phyloP scores from a whole-genome alignment of 2,329 filamentous ascomycete species.

The Septoria petroselini region DNA sequence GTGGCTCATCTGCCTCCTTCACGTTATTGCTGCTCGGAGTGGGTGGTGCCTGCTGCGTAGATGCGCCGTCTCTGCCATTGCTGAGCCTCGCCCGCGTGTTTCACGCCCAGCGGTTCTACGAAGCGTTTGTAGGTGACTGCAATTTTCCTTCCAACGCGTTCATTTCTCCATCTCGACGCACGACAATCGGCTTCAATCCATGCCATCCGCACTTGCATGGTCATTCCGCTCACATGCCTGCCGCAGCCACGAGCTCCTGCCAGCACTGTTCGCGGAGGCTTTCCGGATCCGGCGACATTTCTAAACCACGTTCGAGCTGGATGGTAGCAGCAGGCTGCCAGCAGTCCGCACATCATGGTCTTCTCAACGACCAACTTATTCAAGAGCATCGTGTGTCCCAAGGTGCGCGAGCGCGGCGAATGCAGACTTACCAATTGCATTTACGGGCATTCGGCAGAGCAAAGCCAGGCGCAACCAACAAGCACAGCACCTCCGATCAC shows the following conservation, averaged over 20 bases:
- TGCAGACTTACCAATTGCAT: conserved; percentile 58
- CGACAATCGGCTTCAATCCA: background rate
- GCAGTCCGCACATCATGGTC: conserved; percentile 41
- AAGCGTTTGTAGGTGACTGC: too few relatives aligned
- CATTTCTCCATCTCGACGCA: background rate
- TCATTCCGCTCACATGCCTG: background rate
- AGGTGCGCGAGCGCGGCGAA: conserved; percentile 37
- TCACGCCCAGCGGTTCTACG: too few relatives aligned
- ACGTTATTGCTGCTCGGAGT: too few relatives aligned
- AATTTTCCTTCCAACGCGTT: too few relatives aligned
- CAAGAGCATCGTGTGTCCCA: conserved; percentile 52
- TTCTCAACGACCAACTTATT: conserved; percentile 57
- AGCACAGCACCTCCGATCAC: background rate
- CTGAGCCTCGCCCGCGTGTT: too few relatives aligned
- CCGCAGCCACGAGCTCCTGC: background rate
- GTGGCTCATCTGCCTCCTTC: too few relatives aligned
- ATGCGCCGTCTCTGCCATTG: too few relatives aligned
- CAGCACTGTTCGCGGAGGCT: background rate
- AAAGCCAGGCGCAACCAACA: background rate
- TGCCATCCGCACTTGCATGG: background rate
- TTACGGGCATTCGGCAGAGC: conserved; percentile 49
- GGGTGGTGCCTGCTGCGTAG: too few relatives aligned
- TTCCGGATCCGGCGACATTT: background rate
- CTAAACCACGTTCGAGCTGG: background rate
- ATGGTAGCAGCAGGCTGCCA: conserved; percentile 1